These are phyloP conservation scores for Rhizophagus clarus DNA, from an alignment of 192 early-diverging fungal species.

Conservation along the genomic window DNA sequence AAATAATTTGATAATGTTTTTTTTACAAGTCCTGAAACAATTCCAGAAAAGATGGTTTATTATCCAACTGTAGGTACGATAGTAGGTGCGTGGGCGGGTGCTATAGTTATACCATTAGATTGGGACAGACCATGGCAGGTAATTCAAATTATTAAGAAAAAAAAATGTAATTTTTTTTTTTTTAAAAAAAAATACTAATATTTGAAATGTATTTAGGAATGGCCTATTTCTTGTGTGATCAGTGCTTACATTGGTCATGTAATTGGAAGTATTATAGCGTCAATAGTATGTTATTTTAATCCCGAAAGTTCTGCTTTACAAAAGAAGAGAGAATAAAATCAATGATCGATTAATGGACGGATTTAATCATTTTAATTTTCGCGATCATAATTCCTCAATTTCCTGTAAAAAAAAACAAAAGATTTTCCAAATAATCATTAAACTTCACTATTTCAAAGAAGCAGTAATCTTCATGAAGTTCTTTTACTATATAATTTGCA, in stretches of 20 bases:
- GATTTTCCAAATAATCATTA: no score
- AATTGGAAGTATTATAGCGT: constrained; percentile 31
- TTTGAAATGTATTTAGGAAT: constrained; percentile 27
- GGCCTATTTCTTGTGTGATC: constrained; percentile 47
- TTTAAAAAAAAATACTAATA: no score
- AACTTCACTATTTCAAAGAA: no score
- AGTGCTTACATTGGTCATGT: constrained; percentile 41
- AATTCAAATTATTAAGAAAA: neutral
- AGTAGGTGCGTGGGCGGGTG: constrained; percentile 50
- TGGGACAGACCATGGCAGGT: constrained; percentile 54
- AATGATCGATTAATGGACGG: no score
- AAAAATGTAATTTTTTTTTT: no score
- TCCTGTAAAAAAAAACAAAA: no score
- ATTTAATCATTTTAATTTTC: no score
- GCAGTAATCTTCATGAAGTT: no score
- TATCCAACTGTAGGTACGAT: constrained; percentile 36
- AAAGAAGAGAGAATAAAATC: constrained; percentile 10
- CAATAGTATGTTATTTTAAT: constrained; percentile 18
- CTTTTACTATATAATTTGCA: no score
- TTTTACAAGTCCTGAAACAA: constrained; percentile 37
- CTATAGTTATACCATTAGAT: constrained; percentile 49
- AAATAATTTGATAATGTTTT: constrained; percentile 14
- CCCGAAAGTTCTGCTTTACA: constrained; percentile 5
- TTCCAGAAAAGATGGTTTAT: constrained; percentile 43
- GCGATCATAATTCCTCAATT: no score